These are phyloP conservation scores for Orbilia blumenaviensis DNA, from an alignment of 2,329 filamentous ascomycete species.

Conservation along the genomic window DNA sequence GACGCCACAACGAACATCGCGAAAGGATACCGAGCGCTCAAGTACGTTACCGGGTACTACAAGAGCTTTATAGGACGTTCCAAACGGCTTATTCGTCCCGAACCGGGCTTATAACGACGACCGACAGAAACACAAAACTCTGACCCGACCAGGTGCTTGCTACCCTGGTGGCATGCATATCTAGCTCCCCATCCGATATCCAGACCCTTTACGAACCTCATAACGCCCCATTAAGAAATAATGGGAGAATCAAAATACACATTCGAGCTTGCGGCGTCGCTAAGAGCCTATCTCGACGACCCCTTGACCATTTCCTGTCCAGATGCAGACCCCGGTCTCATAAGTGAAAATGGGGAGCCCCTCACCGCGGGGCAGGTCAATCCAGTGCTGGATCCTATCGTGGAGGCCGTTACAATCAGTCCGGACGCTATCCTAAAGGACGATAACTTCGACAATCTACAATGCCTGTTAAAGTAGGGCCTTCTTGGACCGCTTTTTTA, in stretches of 20 bases:
- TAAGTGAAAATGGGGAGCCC: conserved; percentile 85
- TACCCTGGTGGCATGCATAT: conserved; percentile 1
- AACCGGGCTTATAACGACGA: neutral
- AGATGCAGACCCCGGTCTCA: conserved; percentile 81
- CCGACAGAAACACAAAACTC: neutral
- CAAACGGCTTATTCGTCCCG: neutral
- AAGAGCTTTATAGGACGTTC: neutral
- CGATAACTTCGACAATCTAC: conserved; percentile 86
- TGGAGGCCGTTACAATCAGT: conserved; percentile 90
- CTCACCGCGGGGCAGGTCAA: conserved; percentile 83
- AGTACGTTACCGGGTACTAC: neutral
- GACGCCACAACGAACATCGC: neutral
- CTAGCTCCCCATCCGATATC: conserved; percentile 3
- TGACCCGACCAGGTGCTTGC: neutral
- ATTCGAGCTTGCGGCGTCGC: conserved; percentile 95
- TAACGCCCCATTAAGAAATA: neutral
- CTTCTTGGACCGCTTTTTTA: neutral
- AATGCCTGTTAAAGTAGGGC: conserved; percentile 92
- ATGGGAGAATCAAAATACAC: conserved; percentile 60
- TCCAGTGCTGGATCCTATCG: conserved; percentile 85
- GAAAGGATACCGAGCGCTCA: neutral
- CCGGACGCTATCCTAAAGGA: conserved; percentile 85
- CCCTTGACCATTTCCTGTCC: conserved; percentile 82
- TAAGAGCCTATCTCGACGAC: conserved; percentile 97
- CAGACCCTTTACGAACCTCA: neutral